Evolutionary conservation across 106 monocot genomes (phyloP).

Genomic region (Narthecium ossifragum): DNA sequence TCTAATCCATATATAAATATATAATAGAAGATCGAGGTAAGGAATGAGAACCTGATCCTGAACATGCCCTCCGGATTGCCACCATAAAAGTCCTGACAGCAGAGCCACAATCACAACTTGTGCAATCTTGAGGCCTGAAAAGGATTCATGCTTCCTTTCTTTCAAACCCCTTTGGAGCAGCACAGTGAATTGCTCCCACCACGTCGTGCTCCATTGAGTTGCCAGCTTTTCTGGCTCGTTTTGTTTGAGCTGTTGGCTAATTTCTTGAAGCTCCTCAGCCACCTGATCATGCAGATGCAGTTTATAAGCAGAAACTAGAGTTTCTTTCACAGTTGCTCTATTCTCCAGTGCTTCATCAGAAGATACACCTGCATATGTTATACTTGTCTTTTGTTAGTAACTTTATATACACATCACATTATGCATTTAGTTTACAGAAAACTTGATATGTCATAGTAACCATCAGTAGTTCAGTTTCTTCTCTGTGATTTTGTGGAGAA

Average conservation of each 20-base stretch:
- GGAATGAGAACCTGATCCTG: not conserved
- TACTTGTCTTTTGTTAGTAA: not conserved
- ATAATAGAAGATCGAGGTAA: not conserved
- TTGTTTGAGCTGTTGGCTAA: not conserved
- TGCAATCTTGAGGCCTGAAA: slow-evolving; percentile 14
- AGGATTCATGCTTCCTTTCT: slow-evolving; percentile 30
- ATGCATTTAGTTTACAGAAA: not conserved
- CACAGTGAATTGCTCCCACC: slow-evolving; percentile 41
- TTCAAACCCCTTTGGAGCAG: slow-evolving; percentile 25
- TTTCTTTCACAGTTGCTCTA: slow-evolving; percentile 17
- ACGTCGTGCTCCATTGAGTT: slow-evolving; percentile 42
- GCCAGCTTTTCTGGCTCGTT: not conserved
- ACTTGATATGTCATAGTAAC: too few relatives aligned
- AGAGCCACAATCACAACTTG: slow-evolving; percentile 20
- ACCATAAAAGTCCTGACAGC: slow-evolving; percentile 23
- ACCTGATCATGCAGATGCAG: slow-evolving; percentile 10
- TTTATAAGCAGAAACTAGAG: slow-evolving; percentile 29
- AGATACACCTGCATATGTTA: slow-evolving; percentile 22
- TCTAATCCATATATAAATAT: not conserved
- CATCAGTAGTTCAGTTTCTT: too few relatives aligned
- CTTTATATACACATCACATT: not conserved
- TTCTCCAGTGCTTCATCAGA: slow-evolving; percentile 12
- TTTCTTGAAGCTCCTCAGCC: slow-evolving; percentile 13
- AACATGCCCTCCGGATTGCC: slow-evolving; percentile 14
- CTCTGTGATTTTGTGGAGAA: too few relatives aligned